Evolutionary conservation across 352 stramenopile species (phyloP).

Genomic region (Globisporangium ultimum): DNA sequence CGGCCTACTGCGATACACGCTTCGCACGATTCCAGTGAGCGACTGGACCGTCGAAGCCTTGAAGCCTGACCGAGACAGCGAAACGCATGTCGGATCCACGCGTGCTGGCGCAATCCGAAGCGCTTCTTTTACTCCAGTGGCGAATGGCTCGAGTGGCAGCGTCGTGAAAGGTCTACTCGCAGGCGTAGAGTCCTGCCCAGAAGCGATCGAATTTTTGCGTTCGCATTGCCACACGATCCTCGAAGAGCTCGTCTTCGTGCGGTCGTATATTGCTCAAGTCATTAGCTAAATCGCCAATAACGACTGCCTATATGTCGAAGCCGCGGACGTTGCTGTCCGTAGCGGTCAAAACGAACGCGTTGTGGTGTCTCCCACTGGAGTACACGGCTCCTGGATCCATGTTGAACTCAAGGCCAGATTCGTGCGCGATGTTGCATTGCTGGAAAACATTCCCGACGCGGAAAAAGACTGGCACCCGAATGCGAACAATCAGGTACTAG

Average conservation of each 20-base stretch:
- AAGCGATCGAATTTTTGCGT: background rate
- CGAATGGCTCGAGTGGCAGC: background rate
- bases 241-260: background rate
- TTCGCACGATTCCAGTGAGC: background rate
- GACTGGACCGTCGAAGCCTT: background rate
- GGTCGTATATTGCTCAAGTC: background rate
- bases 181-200: background rate
- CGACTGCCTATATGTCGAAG: background rate
- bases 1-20: background rate
- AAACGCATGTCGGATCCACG: background rate
- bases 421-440: conserved; percentile 13
- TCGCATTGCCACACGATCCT: background rate
- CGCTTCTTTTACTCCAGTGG: no score
- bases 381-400: conserved; percentile 18
- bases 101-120: background rate
- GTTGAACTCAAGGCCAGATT: conserved; percentile 26
- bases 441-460: conserved; percentile 37
- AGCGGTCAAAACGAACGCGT: background rate
- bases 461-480: conserved; percentile 58
- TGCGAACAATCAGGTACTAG: conserved; percentile 42
- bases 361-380: background rate
- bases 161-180: background rate
- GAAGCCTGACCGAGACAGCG: background rate
- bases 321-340: no score
- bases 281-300: background rate